These are phyloP conservation scores for Gilbertella persicaria DNA, from an alignment of 371 early-diverging fungal species.

Conservation along the genomic window DNA sequence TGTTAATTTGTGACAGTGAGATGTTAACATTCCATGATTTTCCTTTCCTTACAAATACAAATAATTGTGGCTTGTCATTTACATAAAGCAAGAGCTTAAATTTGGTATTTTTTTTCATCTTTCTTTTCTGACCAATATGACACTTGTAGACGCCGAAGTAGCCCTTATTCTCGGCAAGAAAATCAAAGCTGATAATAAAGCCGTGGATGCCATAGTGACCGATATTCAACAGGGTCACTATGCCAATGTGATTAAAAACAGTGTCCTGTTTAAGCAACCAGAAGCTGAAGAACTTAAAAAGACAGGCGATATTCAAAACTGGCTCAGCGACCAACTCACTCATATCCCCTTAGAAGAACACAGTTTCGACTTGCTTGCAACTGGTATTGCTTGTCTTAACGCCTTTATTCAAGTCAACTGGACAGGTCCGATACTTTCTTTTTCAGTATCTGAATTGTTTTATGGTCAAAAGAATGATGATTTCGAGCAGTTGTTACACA, in stretches of 20 bases:
- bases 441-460: conserved; percentile 41
- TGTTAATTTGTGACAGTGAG: too few relatives aligned
- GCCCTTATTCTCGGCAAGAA: conserved; percentile 13
- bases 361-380: conserved; percentile 36
- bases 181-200: not conserved
- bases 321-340: conserved; percentile 20
- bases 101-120: not conserved
- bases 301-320: conserved; percentile 28
- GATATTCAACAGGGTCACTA: conserved; percentile 38
- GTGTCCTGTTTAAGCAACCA: conserved; percentile 24
- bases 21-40: not conserved
- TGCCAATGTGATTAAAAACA: conserved; percentile 29
- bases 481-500: conserved; percentile 32
- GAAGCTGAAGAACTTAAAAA: conserved; percentile 3
- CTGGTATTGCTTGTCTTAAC: conserved; percentile 61
- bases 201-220: not conserved
- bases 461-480: conserved; percentile 13
- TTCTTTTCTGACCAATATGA: conserved; percentile 10
- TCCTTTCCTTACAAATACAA: not conserved
- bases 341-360: conserved; percentile 5
- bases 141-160: conserved; percentile 20
- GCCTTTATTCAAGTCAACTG: conserved; percentile 69
- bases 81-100: not conserved
- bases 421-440: conserved; percentile 64
- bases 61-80: not conserved